A percentile compares a stretch with the other conserved stretches of the same genome.
These are phyloP conservation scores for Vitis labrusca DNA, from an alignment of 164 flowering plant species.

Conservation along the genomic window DNA sequence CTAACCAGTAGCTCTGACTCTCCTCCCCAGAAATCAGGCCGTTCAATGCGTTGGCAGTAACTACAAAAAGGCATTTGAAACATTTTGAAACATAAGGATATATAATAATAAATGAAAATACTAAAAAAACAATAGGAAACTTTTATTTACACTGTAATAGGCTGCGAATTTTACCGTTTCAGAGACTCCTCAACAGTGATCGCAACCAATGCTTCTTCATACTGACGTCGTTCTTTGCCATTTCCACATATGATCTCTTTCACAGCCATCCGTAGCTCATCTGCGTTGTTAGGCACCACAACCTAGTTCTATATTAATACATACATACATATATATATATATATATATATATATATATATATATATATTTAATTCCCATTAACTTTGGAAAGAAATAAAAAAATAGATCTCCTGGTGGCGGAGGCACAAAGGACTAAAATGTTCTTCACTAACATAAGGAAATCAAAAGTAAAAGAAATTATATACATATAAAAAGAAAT, in stretches of 20 bases:
- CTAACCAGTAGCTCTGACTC: slow-evolving; percentile 90
- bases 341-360: neutral
- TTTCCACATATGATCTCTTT: slow-evolving; percentile 80
- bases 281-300: slow-evolving; percentile 32
- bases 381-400: neutral
- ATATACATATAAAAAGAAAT: no score
- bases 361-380: neutral
- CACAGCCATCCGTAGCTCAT: slow-evolving; percentile 89
- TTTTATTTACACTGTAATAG: neutral
- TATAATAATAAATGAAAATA: neutral
- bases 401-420: neutral
- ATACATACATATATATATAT: neutral
- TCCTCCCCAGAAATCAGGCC: slow-evolving; percentile 94
- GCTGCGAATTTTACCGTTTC: slow-evolving; percentile 45
- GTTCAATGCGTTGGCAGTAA: slow-evolving; percentile 82
- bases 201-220: slow-evolving; percentile 82
- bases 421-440: no score
- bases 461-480: neutral
- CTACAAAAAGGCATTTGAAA: slow-evolving; percentile 28
- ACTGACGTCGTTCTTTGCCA: slow-evolving; percentile 54
- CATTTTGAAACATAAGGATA: neutral
- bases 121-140: no score
- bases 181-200: slow-evolving; percentile 92
- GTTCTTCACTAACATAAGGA: no score
- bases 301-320: neutral